Base-by-base conservation (phyloP, 768 basidiomycete genomes). In the Lactarius deliciosus region DNA sequence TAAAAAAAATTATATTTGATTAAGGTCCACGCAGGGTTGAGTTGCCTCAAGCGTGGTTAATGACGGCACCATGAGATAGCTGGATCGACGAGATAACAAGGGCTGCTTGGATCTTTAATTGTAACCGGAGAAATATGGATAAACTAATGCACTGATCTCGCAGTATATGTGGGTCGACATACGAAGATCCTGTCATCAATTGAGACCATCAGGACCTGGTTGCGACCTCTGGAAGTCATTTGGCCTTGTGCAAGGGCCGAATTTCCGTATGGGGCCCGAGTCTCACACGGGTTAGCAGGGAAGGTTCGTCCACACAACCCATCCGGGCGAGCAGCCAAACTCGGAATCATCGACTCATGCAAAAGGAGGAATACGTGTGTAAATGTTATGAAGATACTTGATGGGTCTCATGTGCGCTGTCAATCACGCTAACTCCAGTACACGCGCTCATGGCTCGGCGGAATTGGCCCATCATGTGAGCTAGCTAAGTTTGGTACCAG, bases 391-490 rank as follows among this genome's bases (percentile, higher is more conserved):
- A 41, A 22, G 22, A 13, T 22, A 50, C 47, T 50, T 50, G 47
- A 22, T 22, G 47, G n/a, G n/a, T 47, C 45, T 47, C 45, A 2
- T 41, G 16, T 41, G 15, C 16, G 16, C 41, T 41, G 41, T 22
- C 22, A 25, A 25, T 25, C 22, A 50, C 22, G 47, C 47, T 50
- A n/a, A 22, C 47, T 25, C n/a, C 10, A 50, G 47, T n/a, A 25
- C 47, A 50, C 47, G 47, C 47, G 47, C 11, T 50, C 47, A 50
- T 50, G 41, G 41, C 41, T 41, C 41, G 41, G 41, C 41, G 41
- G 41, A 41, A 5, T 41, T 41, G 41, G 2, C 16, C 41, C 41
- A 41, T 41, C 41, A 41, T 41, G 41, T 41, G 41, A 18, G 16
- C 41, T 41, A 41, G 16, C 41, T 41, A 41, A 41, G 16, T 18